Conservation (phyloP, 1,284 basidiomycete species). For the Pseudozyma pruni region DNA sequence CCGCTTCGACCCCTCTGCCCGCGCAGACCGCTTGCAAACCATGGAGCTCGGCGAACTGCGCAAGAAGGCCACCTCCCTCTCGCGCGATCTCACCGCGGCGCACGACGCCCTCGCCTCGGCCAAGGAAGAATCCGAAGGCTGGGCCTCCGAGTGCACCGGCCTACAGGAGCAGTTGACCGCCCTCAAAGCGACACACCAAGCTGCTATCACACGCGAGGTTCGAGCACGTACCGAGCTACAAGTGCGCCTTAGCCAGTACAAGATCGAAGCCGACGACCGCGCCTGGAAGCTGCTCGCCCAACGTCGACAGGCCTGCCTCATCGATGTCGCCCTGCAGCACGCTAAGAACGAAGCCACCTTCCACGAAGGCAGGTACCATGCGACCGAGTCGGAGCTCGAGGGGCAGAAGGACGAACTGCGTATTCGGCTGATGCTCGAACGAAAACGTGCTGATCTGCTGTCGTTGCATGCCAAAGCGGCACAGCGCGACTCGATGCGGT, state of each 20-base stretch:
- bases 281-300: slow-evolving; percentile 36
- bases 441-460: slow-evolving; percentile 43
- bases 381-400: slow-evolving; percentile 27
- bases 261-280: slow-evolving; percentile 44
- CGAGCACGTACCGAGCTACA: slow-evolving; percentile 28
- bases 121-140: slow-evolving; percentile 47
- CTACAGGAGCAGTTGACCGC: slow-evolving; percentile 33
- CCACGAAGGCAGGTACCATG: slow-evolving; percentile 28
- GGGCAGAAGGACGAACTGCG: slow-evolving; percentile 38
- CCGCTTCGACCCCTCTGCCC: slow-evolving; percentile 34
- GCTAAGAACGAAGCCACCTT: slow-evolving; percentile 44
- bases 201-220: slow-evolving; percentile 21
- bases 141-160: slow-evolving; percentile 45
- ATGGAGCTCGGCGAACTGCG: slow-evolving; percentile 43
- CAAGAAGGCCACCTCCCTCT: slow-evolving; percentile 24
- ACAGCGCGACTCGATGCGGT: slow-evolving; percentile 13
- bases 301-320: slow-evolving; percentile 19
- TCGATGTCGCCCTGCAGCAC: slow-evolving; percentile 34
- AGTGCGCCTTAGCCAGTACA: slow-evolving; percentile 35
- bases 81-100: slow-evolving; percentile 16
- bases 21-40: slow-evolving; percentile 36
- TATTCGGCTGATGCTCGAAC: slow-evolving; percentile 43
- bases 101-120: slow-evolving; percentile 38
- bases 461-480: slow-evolving; percentile 24
- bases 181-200: slow-evolving; percentile 16